These are phyloP conservation scores for Termitomyces sp. DNA, from an alignment of 768 basidiomycete genomes.

Conservation along the genomic window DNA sequence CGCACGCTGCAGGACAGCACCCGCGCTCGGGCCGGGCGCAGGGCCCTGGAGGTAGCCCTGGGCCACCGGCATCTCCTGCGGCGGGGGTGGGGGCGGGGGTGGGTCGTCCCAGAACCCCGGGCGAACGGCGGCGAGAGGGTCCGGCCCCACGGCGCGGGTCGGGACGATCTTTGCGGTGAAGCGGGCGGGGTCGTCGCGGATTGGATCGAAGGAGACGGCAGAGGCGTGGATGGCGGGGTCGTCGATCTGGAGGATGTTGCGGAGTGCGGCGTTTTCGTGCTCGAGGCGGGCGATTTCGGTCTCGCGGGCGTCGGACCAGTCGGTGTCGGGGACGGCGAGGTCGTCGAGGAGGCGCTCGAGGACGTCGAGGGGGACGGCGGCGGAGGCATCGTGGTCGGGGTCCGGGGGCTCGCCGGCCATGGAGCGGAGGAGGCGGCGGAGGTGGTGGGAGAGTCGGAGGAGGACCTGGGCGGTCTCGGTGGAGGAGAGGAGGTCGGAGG, in stretches of 20 bases:
- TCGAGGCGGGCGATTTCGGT: conserved; percentile 78
- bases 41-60: conserved; percentile 2
- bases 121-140: too few species aligned
- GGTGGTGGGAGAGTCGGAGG: conserved; percentile 61
- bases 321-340: conserved; percentile 36
- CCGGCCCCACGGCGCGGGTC: too few species aligned
- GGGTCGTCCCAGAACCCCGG: conserved; percentile 3
- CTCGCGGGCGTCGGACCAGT: conserved; percentile 90
- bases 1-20: conserved; percentile 36
- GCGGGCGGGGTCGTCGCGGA: conserved; percentile 37
- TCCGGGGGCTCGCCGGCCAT: conserved; percentile 59
- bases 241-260: conserved; percentile 75
- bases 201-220: conserved; percentile 49
- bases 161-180: conserved; percentile 25
- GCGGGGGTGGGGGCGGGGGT: neutral
- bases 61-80: neutral
- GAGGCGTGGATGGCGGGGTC: conserved; percentile 42
- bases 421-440: conserved; percentile 68
- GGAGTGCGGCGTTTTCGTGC: conserved; percentile 75
- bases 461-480: conserved; percentile 61
- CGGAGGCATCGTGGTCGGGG: conserved; percentile 29
- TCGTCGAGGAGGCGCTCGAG: conserved; percentile 36
- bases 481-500: conserved; percentile 51
- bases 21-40: conserved; percentile 6
- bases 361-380: conserved; percentile 31